A percentile compares a stretch with the other conserved stretches of the same genome.
Evolutionary conservation across 2,329 filamentous ascomycete genomes (phyloP).

Genomic region (Plectosphaerella plurivora): DNA sequence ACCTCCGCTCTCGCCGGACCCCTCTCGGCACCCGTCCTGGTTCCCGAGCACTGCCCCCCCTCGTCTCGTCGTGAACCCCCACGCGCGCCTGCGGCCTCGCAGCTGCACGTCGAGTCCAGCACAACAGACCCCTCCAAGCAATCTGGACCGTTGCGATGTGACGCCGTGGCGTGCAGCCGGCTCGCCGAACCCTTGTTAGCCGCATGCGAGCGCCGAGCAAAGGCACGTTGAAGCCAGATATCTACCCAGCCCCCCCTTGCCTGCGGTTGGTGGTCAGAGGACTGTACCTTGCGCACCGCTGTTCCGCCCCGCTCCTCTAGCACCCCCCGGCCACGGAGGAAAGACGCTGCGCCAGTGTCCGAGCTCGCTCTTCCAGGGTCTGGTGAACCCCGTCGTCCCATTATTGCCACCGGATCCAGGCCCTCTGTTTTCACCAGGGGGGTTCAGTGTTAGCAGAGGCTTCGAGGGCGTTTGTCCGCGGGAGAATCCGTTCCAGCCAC

Average conservation of each 20-base stretch:
- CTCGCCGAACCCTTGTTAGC: not conserved
- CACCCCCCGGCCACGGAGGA: not conserved
- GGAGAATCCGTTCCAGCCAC: not conserved
- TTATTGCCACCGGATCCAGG: not conserved
- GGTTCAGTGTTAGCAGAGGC: not conserved
- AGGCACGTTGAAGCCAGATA: not conserved
- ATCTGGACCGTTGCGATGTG: not conserved
- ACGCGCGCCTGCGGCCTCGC: not conserved
- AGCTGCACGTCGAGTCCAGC: not conserved
- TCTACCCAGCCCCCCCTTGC: not conserved
- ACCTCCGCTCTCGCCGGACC: not conserved
- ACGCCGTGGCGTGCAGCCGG: not conserved
- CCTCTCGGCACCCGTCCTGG: not conserved
- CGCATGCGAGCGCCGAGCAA: not conserved
- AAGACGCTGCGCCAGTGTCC: not conserved
- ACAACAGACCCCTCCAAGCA: not conserved
- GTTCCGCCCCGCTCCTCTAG: not conserved
- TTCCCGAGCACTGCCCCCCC: not conserved
- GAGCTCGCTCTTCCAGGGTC: not conserved
- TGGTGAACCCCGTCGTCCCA: not conserved
- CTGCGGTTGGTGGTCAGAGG: not conserved
- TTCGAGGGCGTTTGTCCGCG: not conserved
- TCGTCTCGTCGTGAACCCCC: not conserved
- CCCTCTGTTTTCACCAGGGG: not conserved
- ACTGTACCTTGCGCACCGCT: not conserved